phyloP scores from a whole-genome alignment of 2,329 filamentous ascomycete species.

The Hypoxylon sp. region DNA sequence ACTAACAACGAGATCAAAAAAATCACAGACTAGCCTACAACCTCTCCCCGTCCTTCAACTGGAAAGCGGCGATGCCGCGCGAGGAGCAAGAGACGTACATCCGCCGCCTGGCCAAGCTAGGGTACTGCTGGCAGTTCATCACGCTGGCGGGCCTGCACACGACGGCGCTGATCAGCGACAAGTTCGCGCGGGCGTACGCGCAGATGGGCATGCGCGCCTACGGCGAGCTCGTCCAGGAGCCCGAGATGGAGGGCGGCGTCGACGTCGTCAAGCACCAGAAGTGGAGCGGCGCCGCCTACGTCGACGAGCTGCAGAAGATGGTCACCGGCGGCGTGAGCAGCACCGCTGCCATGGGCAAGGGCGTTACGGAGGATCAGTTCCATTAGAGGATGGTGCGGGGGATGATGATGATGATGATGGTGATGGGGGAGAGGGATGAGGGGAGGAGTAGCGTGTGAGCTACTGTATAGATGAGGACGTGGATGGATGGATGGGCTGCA shows the following conservation, averaged over 20 bases:
- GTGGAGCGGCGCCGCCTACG: conserved; percentile 95
- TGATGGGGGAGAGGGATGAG: neutral
- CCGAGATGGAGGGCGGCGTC: conserved; percentile 90
- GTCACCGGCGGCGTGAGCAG: conserved; percentile 92
- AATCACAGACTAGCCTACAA: conserved; percentile 93
- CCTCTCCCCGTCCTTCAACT: conserved; percentile 99
- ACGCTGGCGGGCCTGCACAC: conserved; percentile 98
- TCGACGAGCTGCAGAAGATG: conserved; percentile 97
- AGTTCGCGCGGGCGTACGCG: conserved; percentile 87
- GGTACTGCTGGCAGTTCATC: conserved; percentile 99
- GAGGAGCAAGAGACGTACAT: conserved; percentile 98
- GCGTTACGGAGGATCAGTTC: conserved; percentile 98
- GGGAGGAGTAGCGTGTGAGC: neutral
- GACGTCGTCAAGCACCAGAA: conserved; percentile 99
- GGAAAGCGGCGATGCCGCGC: conserved; percentile 95
- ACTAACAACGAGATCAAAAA: conserved; percentile 26
- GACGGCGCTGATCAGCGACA: conserved; percentile 90
- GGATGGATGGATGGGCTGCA: neutral
- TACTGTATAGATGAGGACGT: neutral
- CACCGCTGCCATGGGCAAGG: conserved; percentile 96
- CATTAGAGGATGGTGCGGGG: conserved; percentile 59
- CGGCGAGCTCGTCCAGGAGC: conserved; percentile 96
- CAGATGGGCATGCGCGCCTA: conserved; percentile 94
- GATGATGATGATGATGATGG: neutral
- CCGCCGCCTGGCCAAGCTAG: conserved; percentile 84